These are phyloP conservation scores for Suillus discolor DNA, from an alignment of 768 basidiomycete genomes.

Conservation along the genomic window DNA sequence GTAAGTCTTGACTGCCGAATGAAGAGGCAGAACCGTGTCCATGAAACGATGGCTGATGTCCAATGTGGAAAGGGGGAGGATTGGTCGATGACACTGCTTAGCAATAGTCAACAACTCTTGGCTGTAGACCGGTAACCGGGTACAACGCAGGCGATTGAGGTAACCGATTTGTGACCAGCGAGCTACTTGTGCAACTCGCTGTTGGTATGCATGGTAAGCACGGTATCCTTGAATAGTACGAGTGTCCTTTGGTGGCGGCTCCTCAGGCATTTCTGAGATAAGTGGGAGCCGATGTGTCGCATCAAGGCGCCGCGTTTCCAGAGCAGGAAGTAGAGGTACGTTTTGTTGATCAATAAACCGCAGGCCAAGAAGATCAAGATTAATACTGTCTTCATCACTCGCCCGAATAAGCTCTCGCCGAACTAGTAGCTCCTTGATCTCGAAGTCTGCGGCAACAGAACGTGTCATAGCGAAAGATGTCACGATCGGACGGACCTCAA, in stretches of 20 bases:
- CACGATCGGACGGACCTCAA: slow-evolving; percentile 84
- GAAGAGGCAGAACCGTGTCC: slow-evolving; percentile 44
- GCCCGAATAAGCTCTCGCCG: slow-evolving; percentile 70
- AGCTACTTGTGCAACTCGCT: slow-evolving; percentile 52
- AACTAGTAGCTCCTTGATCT: slow-evolving; percentile 87
- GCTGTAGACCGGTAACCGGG: slow-evolving; percentile 43
- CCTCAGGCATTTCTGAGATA: slow-evolving; percentile 54
- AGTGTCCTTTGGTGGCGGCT: slow-evolving; percentile 71
- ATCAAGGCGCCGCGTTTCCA: slow-evolving; percentile 58
- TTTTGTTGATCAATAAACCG: slow-evolving; percentile 61
- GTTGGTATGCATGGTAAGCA: slow-evolving; percentile 48
- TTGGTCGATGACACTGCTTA: slow-evolving; percentile 41
- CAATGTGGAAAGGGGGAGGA: slow-evolving; percentile 54
- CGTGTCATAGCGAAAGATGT: slow-evolving; percentile 76
- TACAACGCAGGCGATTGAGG: slow-evolving; percentile 75
- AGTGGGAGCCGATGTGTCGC: slow-evolving; percentile 58
- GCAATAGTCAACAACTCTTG: slow-evolving; percentile 48
- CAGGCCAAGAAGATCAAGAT: slow-evolving; percentile 67
- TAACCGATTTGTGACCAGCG: slow-evolving; percentile 74
- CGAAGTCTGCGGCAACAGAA: slow-evolving; percentile 75
- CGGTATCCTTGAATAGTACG: slow-evolving; percentile 77
- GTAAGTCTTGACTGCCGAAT: slow-evolving; percentile 65
- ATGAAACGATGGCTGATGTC: slow-evolving; percentile 42
- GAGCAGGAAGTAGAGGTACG: slow-evolving; percentile 52
- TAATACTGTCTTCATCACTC: slow-evolving; percentile 51